Base-by-base conservation (phyloP, 805 yeast genomes). In the Yamadazyma scolyti region DNA sequence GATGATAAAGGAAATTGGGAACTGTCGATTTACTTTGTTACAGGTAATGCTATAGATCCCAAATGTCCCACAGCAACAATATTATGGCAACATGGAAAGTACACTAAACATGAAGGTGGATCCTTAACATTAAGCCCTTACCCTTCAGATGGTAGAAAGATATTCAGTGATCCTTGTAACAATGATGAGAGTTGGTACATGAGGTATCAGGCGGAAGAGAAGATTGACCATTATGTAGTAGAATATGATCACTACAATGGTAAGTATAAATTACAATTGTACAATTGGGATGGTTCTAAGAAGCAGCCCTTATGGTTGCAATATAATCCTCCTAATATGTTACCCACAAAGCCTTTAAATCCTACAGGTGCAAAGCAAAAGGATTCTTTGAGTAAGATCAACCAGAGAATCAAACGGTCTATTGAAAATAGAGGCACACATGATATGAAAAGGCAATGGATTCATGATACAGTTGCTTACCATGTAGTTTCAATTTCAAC, bases 81-180 rank as follows among this genome's bases (percentile, higher is more conserved):
- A 8, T n/a, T 44, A 6, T 48, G 49, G 48, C 54, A 48, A 27
- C 54, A 48, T 34, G 54, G 52, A 4, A 37, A 31, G 21, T 47
- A 41, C 19, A 20, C 26, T 10, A 15, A 34, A 12, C 19, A 23
- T 6, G 15, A 31, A 10, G 37, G 30, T 26, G 43, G 46, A 5
- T 30, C 33, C n/a, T 24, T 47, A 20, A 22, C 21, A 5, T 26
- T 48, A 6, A 23, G 2, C 2, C 54, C 54, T 6, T 31, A 30
- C 25, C 27, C 34, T 11, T 39, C 40, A 12, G 54, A 48, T 37
- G 52, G 54, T 2, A 27, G 54, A 17, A 42, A 47, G 28, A 28
- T 48, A 16, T 33, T 46, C 15, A 42, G 49, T 32, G 49, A 48
- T 23, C 54, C 54, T 10, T 42, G 50, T 31, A 21, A 33, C 18